Evolutionary conservation across 257 asterid genomes (phyloP).

Genomic region (Lavandula angustifolia): DNA sequence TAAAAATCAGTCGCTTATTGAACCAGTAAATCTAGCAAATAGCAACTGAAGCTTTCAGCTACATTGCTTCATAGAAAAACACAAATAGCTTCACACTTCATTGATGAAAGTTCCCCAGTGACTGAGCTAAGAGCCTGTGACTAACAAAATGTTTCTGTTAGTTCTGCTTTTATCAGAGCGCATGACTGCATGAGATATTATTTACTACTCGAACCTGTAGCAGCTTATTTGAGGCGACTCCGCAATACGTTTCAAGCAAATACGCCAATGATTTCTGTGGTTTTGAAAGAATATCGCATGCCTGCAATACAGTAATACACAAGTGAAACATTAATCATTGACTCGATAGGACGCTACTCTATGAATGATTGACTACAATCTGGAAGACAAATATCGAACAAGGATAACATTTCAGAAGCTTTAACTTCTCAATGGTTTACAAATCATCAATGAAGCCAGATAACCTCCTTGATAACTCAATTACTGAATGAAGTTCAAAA

Average conservation of each 20-base stretch:
- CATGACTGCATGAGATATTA: constrained; percentile 25
- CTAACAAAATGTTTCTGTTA: not conserved
- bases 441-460: constrained; percentile 22
- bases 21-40: constrained; percentile 14
- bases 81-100: not conserved
- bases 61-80: not conserved
- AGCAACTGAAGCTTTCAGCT: not conserved
- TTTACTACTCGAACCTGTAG: constrained; percentile 60
- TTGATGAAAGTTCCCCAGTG: not conserved
- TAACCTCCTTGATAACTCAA: constrained; percentile 3
- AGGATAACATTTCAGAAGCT: constrained; percentile 20
- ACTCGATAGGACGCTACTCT: constrained; percentile 14
- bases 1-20: not conserved
- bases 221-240: constrained; percentile 67
- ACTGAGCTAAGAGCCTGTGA: constrained; percentile 21
- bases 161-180: constrained; percentile 17
- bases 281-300: constrained; percentile 78
- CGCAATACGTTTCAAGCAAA: constrained; percentile 78
- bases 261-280: constrained; percentile 95
- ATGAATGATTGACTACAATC: constrained; percentile 9
- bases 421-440: constrained; percentile 21
- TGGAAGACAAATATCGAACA: constrained; percentile 14
- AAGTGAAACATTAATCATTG: constrained; percentile 26
- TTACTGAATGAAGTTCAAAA: constrained; percentile 15
- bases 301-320: constrained; percentile 67